phyloP scores from a whole-genome alignment of 441 rosid species.

The Syzygium malaccense region DNA sequence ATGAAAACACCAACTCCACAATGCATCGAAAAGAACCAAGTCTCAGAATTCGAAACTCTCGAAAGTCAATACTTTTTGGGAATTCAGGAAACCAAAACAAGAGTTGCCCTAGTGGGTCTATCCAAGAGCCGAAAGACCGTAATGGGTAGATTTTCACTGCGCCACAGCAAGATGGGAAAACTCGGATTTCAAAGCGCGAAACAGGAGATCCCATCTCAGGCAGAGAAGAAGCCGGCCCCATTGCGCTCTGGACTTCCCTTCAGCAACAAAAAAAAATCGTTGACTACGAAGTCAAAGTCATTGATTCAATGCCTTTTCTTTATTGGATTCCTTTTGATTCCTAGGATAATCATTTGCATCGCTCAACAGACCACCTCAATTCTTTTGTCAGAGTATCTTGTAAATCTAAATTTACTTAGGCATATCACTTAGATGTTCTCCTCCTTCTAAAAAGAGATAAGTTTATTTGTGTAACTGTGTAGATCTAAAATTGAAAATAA shows the following conservation, averaged over 20 bases:
- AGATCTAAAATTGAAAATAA: no score
- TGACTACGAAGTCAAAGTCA: not conserved
- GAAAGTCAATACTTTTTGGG: not conserved
- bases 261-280: not conserved
- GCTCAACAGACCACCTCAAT: no score
- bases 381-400: no score
- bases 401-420: no score
- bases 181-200: slow-evolving; percentile 52
- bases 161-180: slow-evolving; percentile 63
- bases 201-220: slow-evolving; percentile 73
- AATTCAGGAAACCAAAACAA: slow-evolving; percentile 1
- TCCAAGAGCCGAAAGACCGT: slow-evolving; percentile 44
- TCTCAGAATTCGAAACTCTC: not conserved
- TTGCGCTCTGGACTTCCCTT: not conserved
- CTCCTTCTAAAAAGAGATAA: no score
- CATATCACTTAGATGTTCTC: no score
- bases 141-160: slow-evolving; percentile 42
- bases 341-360: no score
- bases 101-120: slow-evolving; percentile 52
- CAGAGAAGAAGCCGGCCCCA: slow-evolving; percentile 48
- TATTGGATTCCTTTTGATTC: no score
- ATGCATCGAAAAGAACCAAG: not conserved
- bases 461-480: no score
- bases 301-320: not conserved
- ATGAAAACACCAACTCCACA: not conserved